A percentile compares a stretch with the other conserved stretches of the same genome.
phyloP scores from a whole-genome alignment of 352 stramenopile species.

The Aphanomyces euteiches region DNA sequence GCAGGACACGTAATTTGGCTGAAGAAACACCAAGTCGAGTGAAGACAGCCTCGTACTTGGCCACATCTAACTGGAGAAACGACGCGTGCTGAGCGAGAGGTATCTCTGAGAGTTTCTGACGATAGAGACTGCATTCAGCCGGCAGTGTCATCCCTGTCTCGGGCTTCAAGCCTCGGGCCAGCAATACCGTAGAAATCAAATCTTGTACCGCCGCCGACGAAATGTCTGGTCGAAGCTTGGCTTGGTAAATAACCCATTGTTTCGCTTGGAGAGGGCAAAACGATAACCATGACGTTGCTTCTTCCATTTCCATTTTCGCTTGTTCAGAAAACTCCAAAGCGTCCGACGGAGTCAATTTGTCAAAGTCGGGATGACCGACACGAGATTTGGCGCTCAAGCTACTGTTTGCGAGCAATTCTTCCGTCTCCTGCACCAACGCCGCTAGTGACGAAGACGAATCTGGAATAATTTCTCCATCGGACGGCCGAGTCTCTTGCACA shows the following conservation, averaged over 20 bases:
- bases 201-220: slow-evolving; percentile 3
- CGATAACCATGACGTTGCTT: slow-evolving; percentile 7
- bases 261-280: slow-evolving; percentile 11
- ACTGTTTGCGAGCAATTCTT: background rate
- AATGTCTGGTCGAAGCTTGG: slow-evolving; percentile 15
- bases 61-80: slow-evolving; percentile 32
- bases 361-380: slow-evolving; percentile 12
- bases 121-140: background rate
- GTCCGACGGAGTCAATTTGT: slow-evolving; percentile 16
- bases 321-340: background rate
- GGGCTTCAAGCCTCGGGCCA: slow-evolving; percentile 2
- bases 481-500: too few relatives aligned
- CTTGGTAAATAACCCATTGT: slow-evolving; percentile 24
- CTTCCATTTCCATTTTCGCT: background rate
- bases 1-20: slow-evolving; percentile 69
- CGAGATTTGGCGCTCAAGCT: too few relatives aligned
- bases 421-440: slow-evolving; percentile 1
- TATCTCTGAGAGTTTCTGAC: background rate
- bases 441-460: background rate
- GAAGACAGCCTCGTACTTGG: slow-evolving; percentile 73
- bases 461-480: too few relatives aligned
- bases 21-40: slow-evolving; percentile 65
- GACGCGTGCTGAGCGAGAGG: background rate
- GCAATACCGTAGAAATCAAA: slow-evolving; percentile 8
- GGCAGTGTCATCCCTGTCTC: background rate